Evolutionary conservation across 805 yeast genomes (phyloP).

Genomic region (Wickerhamiella qilinensis): DNA sequence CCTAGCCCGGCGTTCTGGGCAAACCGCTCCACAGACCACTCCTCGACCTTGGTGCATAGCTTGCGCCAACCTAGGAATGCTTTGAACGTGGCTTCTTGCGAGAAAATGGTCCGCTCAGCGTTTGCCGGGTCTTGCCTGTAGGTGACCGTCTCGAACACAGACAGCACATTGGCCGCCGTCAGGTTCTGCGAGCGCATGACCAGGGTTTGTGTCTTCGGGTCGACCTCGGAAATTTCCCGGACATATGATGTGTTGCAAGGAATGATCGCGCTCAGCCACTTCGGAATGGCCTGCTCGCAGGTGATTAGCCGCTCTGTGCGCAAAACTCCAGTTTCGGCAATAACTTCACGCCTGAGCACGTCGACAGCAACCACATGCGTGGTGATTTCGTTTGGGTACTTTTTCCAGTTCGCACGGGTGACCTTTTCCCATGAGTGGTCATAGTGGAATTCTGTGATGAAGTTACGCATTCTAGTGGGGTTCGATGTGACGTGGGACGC

Average conservation of each 20-base stretch:
- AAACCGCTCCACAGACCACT: constrained; percentile 82
- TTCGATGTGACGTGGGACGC: too few relatives aligned
- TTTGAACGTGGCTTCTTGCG: constrained; percentile 75
- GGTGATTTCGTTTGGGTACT: constrained; percentile 87
- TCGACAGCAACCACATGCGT: constrained; percentile 92
- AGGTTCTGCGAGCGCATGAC: constrained; percentile 75
- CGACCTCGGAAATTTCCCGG: constrained; percentile 78
- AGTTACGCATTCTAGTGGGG: constrained; percentile 91
- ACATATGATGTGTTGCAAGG: constrained; percentile 67
- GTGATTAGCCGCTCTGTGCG: constrained; percentile 79
- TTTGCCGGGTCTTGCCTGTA: constrained; percentile 52
- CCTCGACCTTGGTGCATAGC: constrained; percentile 71
- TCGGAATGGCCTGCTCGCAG: constrained; percentile 73
- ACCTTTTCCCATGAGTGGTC: constrained; percentile 87
- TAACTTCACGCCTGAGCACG: constrained; percentile 57
- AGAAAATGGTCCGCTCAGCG: constrained; percentile 44
- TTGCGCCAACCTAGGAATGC: constrained; percentile 61
- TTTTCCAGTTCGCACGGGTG: constrained; percentile 91
- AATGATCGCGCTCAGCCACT: constrained; percentile 56
- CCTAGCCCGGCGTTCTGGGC: constrained; percentile 77
- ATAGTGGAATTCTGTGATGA: constrained; percentile 52
- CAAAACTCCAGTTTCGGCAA: constrained; percentile 35
- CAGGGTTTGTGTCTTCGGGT: constrained; percentile 43
- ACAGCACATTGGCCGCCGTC: constrained; percentile 59
- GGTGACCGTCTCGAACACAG: constrained; percentile 75